Conservation (phyloP, 2,329 filamentous ascomycete genomes). For the Raffaelea ambrosiae region DNA sequence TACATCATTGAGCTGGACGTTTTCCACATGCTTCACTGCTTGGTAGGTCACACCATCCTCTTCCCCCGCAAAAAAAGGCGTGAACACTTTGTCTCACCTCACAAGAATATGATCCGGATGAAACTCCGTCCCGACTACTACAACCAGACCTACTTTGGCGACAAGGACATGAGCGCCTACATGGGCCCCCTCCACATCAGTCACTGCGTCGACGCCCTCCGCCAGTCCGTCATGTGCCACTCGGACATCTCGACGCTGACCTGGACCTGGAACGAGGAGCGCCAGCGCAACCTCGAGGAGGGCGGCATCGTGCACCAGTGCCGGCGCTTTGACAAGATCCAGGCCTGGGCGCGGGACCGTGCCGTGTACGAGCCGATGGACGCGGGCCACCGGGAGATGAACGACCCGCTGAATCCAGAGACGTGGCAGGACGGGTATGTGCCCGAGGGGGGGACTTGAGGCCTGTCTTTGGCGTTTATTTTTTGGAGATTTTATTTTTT, state of each 20-base stretch:
- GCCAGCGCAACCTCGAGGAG: neutral
- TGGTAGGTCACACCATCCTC: neutral
- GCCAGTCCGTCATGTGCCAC: neutral
- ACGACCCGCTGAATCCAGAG: neutral
- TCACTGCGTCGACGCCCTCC: neutral
- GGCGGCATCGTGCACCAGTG: neutral
- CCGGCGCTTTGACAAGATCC: neutral
- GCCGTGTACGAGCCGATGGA: neutral
- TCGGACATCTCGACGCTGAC: neutral
- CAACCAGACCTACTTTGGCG: neutral
- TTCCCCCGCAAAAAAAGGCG: no score
- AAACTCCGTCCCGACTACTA: neutral
- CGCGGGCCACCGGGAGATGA: neutral
- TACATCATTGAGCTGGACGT: neutral
- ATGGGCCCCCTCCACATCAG: neutral
- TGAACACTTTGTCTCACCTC: no score
- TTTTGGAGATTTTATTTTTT: no score
- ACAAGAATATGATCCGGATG: neutral
- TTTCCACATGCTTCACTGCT: neutral
- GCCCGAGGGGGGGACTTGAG: neutral
- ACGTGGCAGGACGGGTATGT: neutral
- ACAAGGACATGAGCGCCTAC: neutral
- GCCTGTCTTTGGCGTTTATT: no score
- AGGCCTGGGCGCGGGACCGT: neutral
- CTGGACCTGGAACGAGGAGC: neutral